Evolutionary conservation across 768 basidiomycete genomes (phyloP), one percentile per base, ranked within the genome.

Genomic region (Tulasnella sp.): DNA sequence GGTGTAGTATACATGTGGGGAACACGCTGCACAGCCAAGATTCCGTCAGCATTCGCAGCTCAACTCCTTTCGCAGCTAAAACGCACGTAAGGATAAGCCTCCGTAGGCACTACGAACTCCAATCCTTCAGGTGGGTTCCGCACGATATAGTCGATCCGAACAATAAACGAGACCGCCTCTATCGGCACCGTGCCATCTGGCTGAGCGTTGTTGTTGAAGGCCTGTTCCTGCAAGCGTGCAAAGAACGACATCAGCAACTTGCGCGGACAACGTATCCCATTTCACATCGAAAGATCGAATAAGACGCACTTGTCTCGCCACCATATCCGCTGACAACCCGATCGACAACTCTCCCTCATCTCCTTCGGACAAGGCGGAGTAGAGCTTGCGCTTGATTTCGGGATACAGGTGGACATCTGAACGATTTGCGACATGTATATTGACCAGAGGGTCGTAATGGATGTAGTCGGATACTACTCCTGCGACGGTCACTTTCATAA

Each of bases 311-410:
- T 88, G 90, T 84, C 86, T 91, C 81, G 92, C 84, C 73, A 88
- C 86, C 23, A 92, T 90, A 79, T 92, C 92, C 81, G 87, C 87
- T 11, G 93, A 93, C 79, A 99, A 90, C 15, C 91, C 89, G 81
- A 99, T 94, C 6, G 95, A 94, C 42, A 99, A 83, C 84, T 99
- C 98, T 78, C 97, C 98, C 83, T 98, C 95, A 81, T 97, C 95
- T 61, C 91, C 89, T 82, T 99, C 98, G 79, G 94, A 90, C 74
- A 96, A 87, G 0, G 97, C 94, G 0, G 94, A 90, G 86, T 96
- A 99, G 55, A 98, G 84, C 85, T 91, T 92, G 78, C 98, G 89
- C 87, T 98, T 99, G 79, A 96, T 87, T 83, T 98, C 98, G 7
- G 95, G 94, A 85, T 97, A 95, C 76, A 90, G 88, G 82, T 96